phyloP scores from a whole-genome alignment of 176 grass and related monocot species.

The Echinochloa phyllopogon region DNA sequence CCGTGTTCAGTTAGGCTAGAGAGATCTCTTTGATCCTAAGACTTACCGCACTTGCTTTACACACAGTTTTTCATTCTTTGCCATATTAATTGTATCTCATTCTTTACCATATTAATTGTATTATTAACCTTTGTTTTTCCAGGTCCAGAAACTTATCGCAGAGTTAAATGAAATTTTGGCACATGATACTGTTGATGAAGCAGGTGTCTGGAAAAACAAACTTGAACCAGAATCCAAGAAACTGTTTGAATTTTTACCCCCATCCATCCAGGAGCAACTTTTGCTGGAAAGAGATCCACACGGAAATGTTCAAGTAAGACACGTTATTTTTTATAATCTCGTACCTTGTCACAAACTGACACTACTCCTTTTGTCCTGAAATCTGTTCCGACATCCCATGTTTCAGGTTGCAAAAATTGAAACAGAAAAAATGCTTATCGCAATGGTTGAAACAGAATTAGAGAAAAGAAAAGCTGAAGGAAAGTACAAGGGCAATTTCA shows the following conservation, averaged over 20 bases:
- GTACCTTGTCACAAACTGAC: not conserved
- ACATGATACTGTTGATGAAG: conserved; percentile 88
- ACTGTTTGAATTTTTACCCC: conserved; percentile 90
- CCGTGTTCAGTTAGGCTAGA: not conserved
- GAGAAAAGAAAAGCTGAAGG: conserved; percentile 87
- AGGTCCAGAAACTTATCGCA: conserved; percentile 96
- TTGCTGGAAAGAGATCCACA: conserved; percentile 98
- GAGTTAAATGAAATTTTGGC: conserved; percentile 97
- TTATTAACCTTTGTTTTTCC: conserved; percentile 15
- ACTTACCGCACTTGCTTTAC: not conserved
- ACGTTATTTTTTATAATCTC: not conserved
- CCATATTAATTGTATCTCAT: not conserved
- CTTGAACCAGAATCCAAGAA: conserved; percentile 61
- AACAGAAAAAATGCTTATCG: conserved; percentile 98
- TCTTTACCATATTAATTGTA: not conserved
- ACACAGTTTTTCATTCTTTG: not conserved
- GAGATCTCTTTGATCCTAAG: not conserved
- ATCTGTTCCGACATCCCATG: not conserved
- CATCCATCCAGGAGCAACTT: conserved; percentile 91
- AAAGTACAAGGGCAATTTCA: conserved; percentile 76
- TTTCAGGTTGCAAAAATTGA: conserved; percentile 96
- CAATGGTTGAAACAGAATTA: conserved; percentile 97
- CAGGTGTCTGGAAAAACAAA: conserved; percentile 87
- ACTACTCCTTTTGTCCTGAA: not conserved
- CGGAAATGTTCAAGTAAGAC: conserved; percentile 86